Base-by-base conservation (phyloP, 1,284 basidiomycete species). In the Cryptococcus neoformans region DNA sequence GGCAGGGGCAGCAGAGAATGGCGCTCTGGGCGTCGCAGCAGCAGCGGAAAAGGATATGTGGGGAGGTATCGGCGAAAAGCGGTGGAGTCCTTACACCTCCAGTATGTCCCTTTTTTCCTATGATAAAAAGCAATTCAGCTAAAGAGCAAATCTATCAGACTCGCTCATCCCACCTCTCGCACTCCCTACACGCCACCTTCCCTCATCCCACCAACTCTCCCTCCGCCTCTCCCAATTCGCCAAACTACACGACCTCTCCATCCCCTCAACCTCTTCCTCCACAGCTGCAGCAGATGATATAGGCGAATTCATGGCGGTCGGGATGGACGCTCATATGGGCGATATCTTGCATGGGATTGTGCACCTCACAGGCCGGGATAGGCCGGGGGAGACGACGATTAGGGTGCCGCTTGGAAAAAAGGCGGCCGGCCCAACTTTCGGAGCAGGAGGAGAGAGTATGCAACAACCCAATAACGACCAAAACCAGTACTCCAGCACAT, bases 221-320 rank as follows among this genome's bases (percentile, higher is more conserved):
- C 48, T 64, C 8, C 68, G 70, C 3, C 51, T 76, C 4, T 59
- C 62, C 1, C 61, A 67, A 48, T 56, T 70, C 17, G 71, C 72
- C 49, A 69, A 69, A 57, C 58, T 57, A 8, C 67, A 65, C 46
- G 65, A 64, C 44, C 58, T 76, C 12, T 52, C 62, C 6, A 49
- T 74, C 2, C 45, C 68, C 1, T 55, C 64, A 3, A 70, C 70
- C 14, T 56, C 62, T 1, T 49, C 59, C 10, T 21, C 51, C 10
- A 41, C 40, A 11, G 12, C 11, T 5, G 40, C 40, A 11, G 16
- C 40, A 16, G 54, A 54, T 34, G 72, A 73, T 9, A 62, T 74
- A 12, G 75, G 75, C 57, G 71, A 76, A 54, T 76, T 78, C 58
- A 62, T 78, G 56, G 70, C 73, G 4, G 61, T 76, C 8, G 75